Evolutionary conservation across 306 rosid genomes (phyloP).

Genomic region (Dryas alaskensis): DNA sequence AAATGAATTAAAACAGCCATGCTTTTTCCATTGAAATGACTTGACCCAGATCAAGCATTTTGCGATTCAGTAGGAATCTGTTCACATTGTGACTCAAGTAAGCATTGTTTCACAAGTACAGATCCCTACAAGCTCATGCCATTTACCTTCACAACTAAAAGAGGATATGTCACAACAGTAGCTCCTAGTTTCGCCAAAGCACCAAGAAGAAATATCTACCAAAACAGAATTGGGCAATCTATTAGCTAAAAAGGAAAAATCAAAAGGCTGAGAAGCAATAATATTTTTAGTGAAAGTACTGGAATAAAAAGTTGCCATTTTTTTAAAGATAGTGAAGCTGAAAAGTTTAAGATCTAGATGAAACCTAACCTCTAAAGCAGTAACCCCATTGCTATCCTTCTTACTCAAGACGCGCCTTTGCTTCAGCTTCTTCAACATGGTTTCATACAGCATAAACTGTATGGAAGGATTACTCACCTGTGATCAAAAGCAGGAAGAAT

Average conservation of each 20-base stretch:
- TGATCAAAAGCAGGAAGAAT: conserved; percentile 38
- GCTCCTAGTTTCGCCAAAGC: conserved; percentile 98
- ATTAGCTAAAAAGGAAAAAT: conserved; percentile 20
- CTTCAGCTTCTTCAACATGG: conserved; percentile 71
- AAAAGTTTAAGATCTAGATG: conserved; percentile 15
- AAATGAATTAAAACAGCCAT: too few relatives aligned
- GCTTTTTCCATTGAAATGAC: not conserved
- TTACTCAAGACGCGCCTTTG: conserved; percentile 43
- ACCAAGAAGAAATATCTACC: conserved; percentile 83
- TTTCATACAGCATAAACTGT: conserved; percentile 95
- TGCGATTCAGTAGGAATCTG: not conserved
- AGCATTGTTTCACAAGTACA: conserved; percentile 5
- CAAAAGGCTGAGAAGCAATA: conserved; percentile 7
- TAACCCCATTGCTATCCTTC: conserved; percentile 43
- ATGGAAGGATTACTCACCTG: conserved; percentile 99
- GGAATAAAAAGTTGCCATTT: not conserved
- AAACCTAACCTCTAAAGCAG: conserved; percentile 75
- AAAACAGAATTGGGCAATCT: conserved; percentile 30
- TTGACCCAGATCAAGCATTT: conserved; percentile 10
- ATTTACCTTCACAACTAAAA: conserved; percentile 88
- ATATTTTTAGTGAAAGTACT: not conserved
- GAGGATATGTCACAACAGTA: conserved; percentile 88
- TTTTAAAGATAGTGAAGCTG: not conserved
- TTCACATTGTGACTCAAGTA: not conserved
- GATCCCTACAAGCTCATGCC: conserved; percentile 7